Base-by-base conservation (phyloP, 805 yeast species). In the Zygosaccharomyces lentus region DNA sequence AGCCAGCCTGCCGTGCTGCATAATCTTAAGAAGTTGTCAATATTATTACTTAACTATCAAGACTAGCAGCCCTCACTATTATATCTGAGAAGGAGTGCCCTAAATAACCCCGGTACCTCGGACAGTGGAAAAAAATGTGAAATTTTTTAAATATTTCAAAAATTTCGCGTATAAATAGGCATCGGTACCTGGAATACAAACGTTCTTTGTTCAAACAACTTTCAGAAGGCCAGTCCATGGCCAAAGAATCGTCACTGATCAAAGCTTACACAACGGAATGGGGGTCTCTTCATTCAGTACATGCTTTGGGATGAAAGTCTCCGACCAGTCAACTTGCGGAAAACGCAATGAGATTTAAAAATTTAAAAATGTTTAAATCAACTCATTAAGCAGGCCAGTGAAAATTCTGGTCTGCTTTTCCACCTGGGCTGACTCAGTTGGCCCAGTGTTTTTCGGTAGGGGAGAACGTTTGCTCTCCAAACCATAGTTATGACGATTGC, bases 231-330 rank as follows among this genome's bases (percentile, higher is more conserved):
- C 74, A 79, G 75, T 76, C 73, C 84, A 78, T 80, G 80, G 74
- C 63, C 77, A 67, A 82, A 82, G 87, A 82, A 79, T 82, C 81
- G 86, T 80, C 80, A 62, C 64, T 40, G 49, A 64, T 77, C 87
- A 81, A 82, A 81, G 87, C 82, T 67, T 66, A 65, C 87, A 72
- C 32, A 53, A 79, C 73, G 75, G 80, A 70, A 45, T 57, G 57
- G 51, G 13, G 43, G 48, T 19, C 34, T 27, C 31, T 16, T 44
- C 46, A 50, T 49, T 52, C 53, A 47, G 9, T 13, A 17, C 54
- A 65, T 64, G 84, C 84, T 81, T 82, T 77, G 87, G 89, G 89
- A 55, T 36, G 88, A 82, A 82, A 82, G 89, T 82, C 89, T 82
- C 88, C 89, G 79, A 85, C 85, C 85, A 68, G 65, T 49, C 48